phyloP scores from a whole-genome alignment of 2,329 filamentous ascomycete genomes.

The Alternaria sp. region DNA sequence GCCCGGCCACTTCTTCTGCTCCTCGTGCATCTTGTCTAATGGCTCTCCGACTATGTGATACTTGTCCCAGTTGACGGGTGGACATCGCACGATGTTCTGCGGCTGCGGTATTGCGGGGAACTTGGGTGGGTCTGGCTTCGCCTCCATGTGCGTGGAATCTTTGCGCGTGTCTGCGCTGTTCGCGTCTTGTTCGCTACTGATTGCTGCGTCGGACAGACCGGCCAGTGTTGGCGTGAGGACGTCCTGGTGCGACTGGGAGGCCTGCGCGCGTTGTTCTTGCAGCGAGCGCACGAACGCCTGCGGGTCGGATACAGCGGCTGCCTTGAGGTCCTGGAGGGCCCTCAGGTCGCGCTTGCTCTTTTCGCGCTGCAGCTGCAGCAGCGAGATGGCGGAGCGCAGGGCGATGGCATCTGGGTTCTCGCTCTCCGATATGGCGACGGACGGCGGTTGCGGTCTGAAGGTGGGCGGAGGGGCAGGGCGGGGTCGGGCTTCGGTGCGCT shows the following conservation, averaged over 20 bases:
- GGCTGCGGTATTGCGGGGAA: constrained; percentile 75
- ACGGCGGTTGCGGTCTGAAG: constrained; percentile 52
- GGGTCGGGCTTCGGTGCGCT: constrained; percentile 32
- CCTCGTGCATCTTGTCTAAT: constrained; percentile 81
- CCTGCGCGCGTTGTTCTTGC: constrained; percentile 60
- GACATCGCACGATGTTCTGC: constrained; percentile 84
- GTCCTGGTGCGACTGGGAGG: constrained; percentile 36
- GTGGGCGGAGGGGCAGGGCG: constrained; percentile 39
- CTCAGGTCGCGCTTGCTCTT: constrained; percentile 79
- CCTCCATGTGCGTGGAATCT: constrained; percentile 33
- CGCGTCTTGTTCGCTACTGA: constrained; percentile 28
- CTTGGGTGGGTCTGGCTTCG: constrained; percentile 16
- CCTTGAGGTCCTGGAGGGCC: constrained; percentile 71
- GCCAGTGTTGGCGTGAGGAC: constrained; percentile 48
- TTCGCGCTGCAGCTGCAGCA: constrained; percentile 84
- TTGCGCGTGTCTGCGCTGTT: constrained; percentile 33
- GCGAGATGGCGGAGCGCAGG: constrained; percentile 81
- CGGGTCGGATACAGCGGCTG: constrained; percentile 73
- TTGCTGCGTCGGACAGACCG: constrained; percentile 41
- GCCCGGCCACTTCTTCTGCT: constrained; percentile 66
- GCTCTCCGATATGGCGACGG: constrained; percentile 55
- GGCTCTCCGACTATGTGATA: constrained; percentile 89
- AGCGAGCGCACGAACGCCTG: constrained; percentile 75
- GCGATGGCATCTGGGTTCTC: constrained; percentile 87
- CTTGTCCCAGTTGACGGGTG: constrained; percentile 92